Evolutionary conservation across 306 rosid genomes (phyloP), one percentile per base, ranked within the genome.

Genomic region (Spatholobus suberectus): DNA sequence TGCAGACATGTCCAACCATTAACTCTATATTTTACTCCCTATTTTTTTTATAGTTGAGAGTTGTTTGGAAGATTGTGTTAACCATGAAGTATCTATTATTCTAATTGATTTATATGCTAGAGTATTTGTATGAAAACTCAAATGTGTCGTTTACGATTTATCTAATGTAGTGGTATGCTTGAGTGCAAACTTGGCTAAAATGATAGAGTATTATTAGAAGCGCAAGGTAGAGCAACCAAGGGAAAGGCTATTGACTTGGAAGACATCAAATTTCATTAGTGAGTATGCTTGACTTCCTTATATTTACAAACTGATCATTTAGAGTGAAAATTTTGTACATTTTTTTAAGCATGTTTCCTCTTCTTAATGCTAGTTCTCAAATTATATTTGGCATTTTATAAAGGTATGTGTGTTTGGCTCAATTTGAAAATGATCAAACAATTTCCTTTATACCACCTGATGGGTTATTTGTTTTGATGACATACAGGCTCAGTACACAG

Each of bases 241-340:
- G 98, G 97, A 82, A 93, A 95, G 87, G 97, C 97, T 14, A 95
- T 95, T 85, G 98, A 95, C 89, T 88, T 95, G 89, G 98, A 95
- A 89, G 98, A 95, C 86, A 95, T 95, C 85, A 95, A 95, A 87
- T 95, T 95, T 90, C 98, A 95, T 86, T 97, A 95, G 98, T 95
- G 89, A 54, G 94, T 81, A 78, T 79, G 81, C 89, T 82, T 76
- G 73, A 82, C 49, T 83, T 49, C 59, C 51, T 81, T 85, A 47
- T 72, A 85, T 83, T 58, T 62, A 44, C 57, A 17, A 73, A 76
- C 61, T 61, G 55, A 34, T 43, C 24, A 27, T 84, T 55, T 37
- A 8, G 57, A 40, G 17, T 78, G 55, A 76, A 55, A 21, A 15
- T 38, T 51, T 69, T 71, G 63, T 79, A 18, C 43, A 20, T 35